Evolutionary conservation across 805 yeast species (phyloP), one percentile per base, ranked within the genome.

Genomic region (Sungouiella blattae): DNA sequence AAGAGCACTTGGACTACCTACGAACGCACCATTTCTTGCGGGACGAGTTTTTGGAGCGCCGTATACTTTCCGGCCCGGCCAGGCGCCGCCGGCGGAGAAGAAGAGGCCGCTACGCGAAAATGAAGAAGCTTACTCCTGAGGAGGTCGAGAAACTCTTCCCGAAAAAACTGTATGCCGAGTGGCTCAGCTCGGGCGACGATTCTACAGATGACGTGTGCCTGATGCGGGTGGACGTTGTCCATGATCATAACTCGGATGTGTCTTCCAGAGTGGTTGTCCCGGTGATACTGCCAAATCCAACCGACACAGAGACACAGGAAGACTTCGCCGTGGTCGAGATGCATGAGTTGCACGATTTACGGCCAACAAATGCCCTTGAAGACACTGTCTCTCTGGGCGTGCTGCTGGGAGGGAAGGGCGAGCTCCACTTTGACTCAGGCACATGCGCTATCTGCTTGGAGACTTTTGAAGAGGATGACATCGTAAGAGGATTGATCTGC

Each of bases 361-460:
- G 20, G 5, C 17, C 27, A 11, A 7, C 12, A 6, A 30, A 26
- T 22, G 22, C 20, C 15, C 32, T 18, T 11, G 21, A 28, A 4
- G 41, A 37, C 16, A 23, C 26, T 5, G 21, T 18, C 17, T 28
- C 33, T 21, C 41, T 37, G 41, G 29, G 26, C 11, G 35, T 15
- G 13, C 39, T 34, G 38, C 41, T 37, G 39, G 15, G 24, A 6
- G 38, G 26, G 12, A 39, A 35, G 14, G 28, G 39, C n/a, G 57
- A 59, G 30, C 55, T 60, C 17, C 85, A 79, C 48, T 79, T 65
- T 48, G 73, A 78, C 26, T 77, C 84, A 1, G 93, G 88, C 8
- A 57, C 73, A 1, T 85, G 95, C 66, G 88, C 91, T 9, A 81
- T 85, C 44, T 85, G 95, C 57, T 67, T 86, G 23, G 94, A 85